Base-by-base conservation (phyloP, 2,329 filamentous ascomycete species). In the Ophiocordyceps robertsii region DNA sequence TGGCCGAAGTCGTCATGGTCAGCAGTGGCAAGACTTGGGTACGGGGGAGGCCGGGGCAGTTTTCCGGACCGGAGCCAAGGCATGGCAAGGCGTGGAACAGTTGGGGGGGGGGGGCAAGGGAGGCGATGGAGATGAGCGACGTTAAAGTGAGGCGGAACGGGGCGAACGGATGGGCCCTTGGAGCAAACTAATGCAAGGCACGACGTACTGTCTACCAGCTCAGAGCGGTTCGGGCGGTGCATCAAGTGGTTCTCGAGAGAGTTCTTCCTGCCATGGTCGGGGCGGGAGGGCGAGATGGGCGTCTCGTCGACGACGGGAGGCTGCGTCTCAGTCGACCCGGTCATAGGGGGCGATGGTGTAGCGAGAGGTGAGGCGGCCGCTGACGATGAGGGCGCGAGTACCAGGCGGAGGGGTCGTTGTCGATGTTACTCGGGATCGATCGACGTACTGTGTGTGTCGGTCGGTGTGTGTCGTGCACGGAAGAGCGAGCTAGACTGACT, bases 181-280 rank as follows among this genome's bases (percentile, higher is more conserved):
- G 12, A 31, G 29, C 40, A 14, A 24, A 24, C 40, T 24, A 38
- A 31, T 10, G 16, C 33, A 37, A 37, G 33, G n/a, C 33, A 37
- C 31, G 30, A 64, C 77, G 48, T 68, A 89, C 84, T 83, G 58
- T 92, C 83, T 48, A 95, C 68, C 19, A 95, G 71, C 55, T 86
- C 78, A 31, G 86, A 75, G 44, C 84, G 79, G 19, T 87, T 76
- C 21, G 83, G 83, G 35, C 86, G 82, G 53, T 80, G 76, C 58
- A 80, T 74, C 42, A 87, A 69, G 55, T 84, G 77, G 53, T 80
- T 77, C 61, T 85, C 81, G 12, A 88, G 70, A 4, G 82, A 86
- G 67, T 85, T 80, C 59, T 74, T 76, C 53, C 77, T 72, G 36
- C 58, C 65, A 21, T 63, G 49, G 68, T 66, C 46, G 72, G 73